phyloP scores from a whole-genome alignment of 305 asterid species.

The Solanum chacoense region DNA sequence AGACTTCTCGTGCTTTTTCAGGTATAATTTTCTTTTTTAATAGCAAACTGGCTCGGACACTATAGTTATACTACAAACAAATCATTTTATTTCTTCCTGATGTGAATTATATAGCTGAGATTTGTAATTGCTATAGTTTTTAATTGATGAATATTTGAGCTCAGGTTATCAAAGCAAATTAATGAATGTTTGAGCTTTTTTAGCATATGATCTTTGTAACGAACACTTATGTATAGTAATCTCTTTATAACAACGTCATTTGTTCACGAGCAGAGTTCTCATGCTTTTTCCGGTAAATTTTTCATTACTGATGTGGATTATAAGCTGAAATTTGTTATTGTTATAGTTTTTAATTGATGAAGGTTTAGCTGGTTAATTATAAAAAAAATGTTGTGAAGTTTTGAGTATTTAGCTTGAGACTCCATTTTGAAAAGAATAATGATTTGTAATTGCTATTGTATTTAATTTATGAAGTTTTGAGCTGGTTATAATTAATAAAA shows the following conservation, averaged over 20 bases:
- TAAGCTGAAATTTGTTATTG: not conserved
- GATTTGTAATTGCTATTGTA: not conserved
- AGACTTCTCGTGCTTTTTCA: constrained; percentile 50
- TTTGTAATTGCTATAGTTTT: not conserved
- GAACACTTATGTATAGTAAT: not conserved
- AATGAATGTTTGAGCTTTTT: not conserved
- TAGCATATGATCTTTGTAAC: not conserved
- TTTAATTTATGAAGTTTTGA: not conserved
- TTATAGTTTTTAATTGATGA: not conserved
- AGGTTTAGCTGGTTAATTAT: not conserved
- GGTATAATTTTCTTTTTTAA: constrained; percentile 22
- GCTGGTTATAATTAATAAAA: not conserved
- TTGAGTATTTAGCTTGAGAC: not conserved
- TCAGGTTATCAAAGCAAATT: not conserved
- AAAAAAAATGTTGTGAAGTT: not conserved
- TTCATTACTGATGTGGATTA: not conserved
- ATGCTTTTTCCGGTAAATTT: constrained; percentile 2
- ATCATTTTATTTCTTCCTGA: not conserved
- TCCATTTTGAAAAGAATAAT: not conserved
- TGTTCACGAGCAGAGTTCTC: constrained; percentile 30
- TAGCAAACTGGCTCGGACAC: not conserved
- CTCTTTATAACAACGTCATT: not conserved
- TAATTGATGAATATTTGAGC: not conserved
- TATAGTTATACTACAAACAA: not conserved
- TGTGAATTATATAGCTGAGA: not conserved